These are phyloP conservation scores for Diaporthe australafricana DNA, from an alignment of 2,329 filamentous ascomycete species.

Conservation along the genomic window DNA sequence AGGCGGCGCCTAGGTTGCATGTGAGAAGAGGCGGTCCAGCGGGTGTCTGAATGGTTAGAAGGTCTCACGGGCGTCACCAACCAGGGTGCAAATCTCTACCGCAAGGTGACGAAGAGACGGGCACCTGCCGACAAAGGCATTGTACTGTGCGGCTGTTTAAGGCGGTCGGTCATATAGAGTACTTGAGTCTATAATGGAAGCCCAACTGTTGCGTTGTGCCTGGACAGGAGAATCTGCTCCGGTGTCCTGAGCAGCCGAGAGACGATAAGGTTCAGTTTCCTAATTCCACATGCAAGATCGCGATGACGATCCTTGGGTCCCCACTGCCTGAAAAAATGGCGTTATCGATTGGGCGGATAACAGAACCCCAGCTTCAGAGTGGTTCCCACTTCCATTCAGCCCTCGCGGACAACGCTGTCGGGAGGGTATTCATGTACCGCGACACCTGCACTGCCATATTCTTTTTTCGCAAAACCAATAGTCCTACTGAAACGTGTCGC, in stretches of 20 bases:
- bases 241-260: not conserved
- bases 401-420: slow-evolving; percentile 29
- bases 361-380: not conserved
- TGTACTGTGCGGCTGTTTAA: too few relatives aligned
- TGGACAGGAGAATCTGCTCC: slow-evolving; percentile 15
- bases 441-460: slow-evolving; percentile 2
- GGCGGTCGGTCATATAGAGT: too few relatives aligned
- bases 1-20: slow-evolving; percentile 8
- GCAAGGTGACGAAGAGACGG: too few relatives aligned
- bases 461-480: slow-evolving; percentile 25
- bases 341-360: slow-evolving; percentile 32
- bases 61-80: not conserved
- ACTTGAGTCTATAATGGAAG: not conserved
- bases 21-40: slow-evolving; percentile 6
- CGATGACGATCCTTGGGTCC: slow-evolving; percentile 31
- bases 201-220: not conserved
- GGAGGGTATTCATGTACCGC: not conserved
- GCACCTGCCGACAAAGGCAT: too few relatives aligned
- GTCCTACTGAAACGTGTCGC: slow-evolving; percentile 22
- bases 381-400: slow-evolving; percentile 22
- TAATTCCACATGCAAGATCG: slow-evolving; percentile 30
- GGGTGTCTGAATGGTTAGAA: not conserved
- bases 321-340: slow-evolving; percentile 10
- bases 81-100: too few relatives aligned
- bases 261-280: slow-evolving; percentile 6